Evolutionary conservation across 306 rosid species (phyloP).

Genomic region (Biancaea sappan): DNA sequence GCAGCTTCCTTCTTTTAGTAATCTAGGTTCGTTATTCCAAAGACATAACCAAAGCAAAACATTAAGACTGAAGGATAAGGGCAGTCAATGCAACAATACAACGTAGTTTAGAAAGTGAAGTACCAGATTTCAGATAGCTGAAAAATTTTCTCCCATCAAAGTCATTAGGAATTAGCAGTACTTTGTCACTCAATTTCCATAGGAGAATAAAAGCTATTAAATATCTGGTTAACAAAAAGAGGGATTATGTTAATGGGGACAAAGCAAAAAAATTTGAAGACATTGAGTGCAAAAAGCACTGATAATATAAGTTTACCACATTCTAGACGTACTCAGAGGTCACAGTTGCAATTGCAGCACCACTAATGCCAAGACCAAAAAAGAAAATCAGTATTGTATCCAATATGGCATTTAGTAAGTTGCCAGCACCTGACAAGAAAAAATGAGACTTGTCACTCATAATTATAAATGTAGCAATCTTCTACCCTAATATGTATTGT

Average conservation of each 20-base stretch:
- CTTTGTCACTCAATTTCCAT: constrained; percentile 72
- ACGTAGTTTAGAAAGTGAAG: constrained; percentile 21
- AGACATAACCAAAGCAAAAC: not conserved
- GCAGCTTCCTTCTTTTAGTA: not conserved
- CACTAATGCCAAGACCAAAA: constrained; percentile 71
- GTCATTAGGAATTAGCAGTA: constrained; percentile 58
- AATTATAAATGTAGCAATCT: constrained; percentile 18
- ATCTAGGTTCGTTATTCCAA: constrained; percentile 15
- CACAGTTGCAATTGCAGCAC: constrained; percentile 89
- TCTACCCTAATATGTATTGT: constrained; percentile 11
- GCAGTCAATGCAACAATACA: constrained; percentile 21
- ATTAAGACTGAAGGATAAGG: constrained; percentile 21
- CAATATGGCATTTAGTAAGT: constrained; percentile 73
- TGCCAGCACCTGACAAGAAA: constrained; percentile 70
- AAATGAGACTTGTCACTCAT: constrained; percentile 33
- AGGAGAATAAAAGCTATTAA: constrained; percentile 79
- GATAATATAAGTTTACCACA: constrained; percentile 77
- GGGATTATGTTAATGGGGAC: constrained; percentile 36
- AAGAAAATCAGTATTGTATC: constrained; percentile 70
- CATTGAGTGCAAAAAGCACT: constrained; percentile 44
- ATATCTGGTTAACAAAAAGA: constrained; percentile 58
- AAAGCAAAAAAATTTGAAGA: constrained; percentile 27
- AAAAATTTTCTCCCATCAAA: constrained; percentile 66
- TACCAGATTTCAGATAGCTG: constrained; percentile 89
- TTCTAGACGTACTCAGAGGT: constrained; percentile 89